Conservation (phyloP, 179 eudicot species). For the Drosera spatulata region DNA sequence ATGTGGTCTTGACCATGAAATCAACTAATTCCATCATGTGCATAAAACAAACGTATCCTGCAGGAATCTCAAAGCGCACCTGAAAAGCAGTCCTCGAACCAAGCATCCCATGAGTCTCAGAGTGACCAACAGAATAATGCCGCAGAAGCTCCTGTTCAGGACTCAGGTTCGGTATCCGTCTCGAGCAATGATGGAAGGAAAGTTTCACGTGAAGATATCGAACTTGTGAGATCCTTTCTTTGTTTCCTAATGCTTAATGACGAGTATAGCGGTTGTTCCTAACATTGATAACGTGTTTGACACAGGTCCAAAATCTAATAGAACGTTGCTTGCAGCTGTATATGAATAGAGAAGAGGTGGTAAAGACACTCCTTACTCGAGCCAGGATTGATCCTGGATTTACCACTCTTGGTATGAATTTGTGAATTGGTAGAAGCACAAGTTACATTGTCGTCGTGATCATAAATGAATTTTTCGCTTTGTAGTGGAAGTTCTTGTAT, state of each 20-base stretch:
- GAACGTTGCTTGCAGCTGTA: slow-evolving; percentile 87
- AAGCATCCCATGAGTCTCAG: slow-evolving; percentile 45
- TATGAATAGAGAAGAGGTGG: slow-evolving; percentile 96
- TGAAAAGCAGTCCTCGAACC: slow-evolving; percentile 31
- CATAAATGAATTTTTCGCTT: not conserved
- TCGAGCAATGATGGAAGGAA: slow-evolving; percentile 78
- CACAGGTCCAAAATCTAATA: slow-evolving; percentile 91
- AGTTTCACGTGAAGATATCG: slow-evolving; percentile 96
- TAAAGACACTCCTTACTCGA: slow-evolving; percentile 76
- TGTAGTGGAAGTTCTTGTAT: not conserved
- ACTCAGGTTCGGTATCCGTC: slow-evolving; percentile 75
- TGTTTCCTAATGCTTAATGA: not conserved
- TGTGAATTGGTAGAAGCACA: not conserved
- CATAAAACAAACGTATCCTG: not conserved
- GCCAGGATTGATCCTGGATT: slow-evolving; percentile 96
- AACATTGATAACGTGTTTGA: slow-evolving; percentile 4
- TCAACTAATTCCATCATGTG: no score
- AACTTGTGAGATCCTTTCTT: slow-evolving; percentile 58
- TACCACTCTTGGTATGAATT: slow-evolving; percentile 62
- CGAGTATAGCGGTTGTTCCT: not conserved
- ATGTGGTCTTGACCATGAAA: no score
- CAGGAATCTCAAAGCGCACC: slow-evolving; percentile 38
- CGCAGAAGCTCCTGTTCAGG: slow-evolving; percentile 58
- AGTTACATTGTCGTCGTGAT: not conserved
- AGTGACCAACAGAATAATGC: slow-evolving; percentile 47